Conservation (phyloP, 441 rosid genomes). For the Adansonia rubrostipa region DNA sequence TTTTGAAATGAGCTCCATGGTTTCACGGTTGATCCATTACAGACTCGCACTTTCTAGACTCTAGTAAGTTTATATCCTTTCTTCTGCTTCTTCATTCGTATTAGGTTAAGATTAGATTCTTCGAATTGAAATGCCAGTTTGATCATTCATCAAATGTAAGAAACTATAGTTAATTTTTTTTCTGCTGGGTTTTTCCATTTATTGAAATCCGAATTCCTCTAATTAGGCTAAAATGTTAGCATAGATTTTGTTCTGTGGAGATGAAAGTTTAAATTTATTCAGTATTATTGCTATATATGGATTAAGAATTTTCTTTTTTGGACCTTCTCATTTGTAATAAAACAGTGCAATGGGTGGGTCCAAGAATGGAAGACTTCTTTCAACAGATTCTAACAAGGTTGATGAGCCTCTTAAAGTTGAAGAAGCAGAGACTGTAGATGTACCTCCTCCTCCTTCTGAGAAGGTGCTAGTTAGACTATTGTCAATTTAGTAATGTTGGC, state of each 20-base stretch:
- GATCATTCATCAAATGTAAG: background rate
- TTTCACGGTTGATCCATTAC: conserved; percentile 62
- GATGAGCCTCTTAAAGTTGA: conserved; percentile 77
- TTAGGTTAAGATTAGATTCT: background rate
- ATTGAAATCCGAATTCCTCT: background rate
- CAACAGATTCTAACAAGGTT: conserved; percentile 71
- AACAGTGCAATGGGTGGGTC: conserved; percentile 48
- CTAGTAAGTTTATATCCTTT: conserved; percentile 45
- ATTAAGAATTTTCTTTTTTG: background rate
- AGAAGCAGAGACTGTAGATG: conserved; percentile 87
- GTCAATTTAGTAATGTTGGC: background rate
- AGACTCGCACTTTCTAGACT: conserved; percentile 43
- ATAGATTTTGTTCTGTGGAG: background rate
- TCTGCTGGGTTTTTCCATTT: background rate
- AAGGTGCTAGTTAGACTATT: conserved; percentile 51
- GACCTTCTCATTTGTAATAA: conserved; percentile 18
- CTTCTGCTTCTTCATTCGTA: conserved; percentile 8
- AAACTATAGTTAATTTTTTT: background rate
- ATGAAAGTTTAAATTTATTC: background rate
- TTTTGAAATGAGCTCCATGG: conserved; percentile 50
- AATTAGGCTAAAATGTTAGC: background rate
- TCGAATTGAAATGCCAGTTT: background rate
- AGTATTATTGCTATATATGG: background rate
- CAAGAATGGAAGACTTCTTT: conserved; percentile 53
- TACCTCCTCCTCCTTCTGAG: conserved; percentile 73